Base-by-base conservation (phyloP, 306 rosid species). In the Leucaena leucocephala region DNA sequence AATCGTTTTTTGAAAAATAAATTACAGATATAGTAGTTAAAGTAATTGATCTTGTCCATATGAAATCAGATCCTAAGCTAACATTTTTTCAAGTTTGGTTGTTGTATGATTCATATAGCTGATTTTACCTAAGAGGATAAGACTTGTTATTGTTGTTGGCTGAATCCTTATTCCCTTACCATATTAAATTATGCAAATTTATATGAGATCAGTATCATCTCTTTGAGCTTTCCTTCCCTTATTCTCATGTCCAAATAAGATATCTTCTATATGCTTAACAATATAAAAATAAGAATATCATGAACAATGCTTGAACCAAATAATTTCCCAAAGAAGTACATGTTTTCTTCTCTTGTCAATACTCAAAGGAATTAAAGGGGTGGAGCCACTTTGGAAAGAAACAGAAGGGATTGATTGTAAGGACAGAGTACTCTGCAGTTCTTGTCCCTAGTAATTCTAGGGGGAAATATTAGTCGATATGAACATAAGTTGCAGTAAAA, bases 1-100 rank as follows among this genome's bases (percentile, higher is more conserved):
- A 36, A 48, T 46, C 33, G 33, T 69, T 33, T 33, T 62, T n/a
- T 4, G n/a, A n/a, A n/a, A n/a, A n/a, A n/a, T n/a, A n/a, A n/a
- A 22, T 7, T 38, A 6, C 3, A 7, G 16, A 0, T 67, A 40
- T 4, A 67, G 4, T 44, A 12, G 9, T 22, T 68, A 44, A 10
- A 68, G 72, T 40, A 68, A 68, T 68, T 21, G 54, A 68, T 68
- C 16, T 44, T 68, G 19, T 68, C 72, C 19, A 10, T 21, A n/a
- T 8, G 54, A 42, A 19, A 68, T 43, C 72, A 43, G 54, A 68
- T 44, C 55, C 55, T 4, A 2, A 43, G n/a, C 48, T 2, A 17
- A 21, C 55, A 8, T 8, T 5, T 15, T 62, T 33, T 34, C 19
- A 5, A 3, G 4, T 6, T 13, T 33, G 22, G 42, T 57, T n/a